phyloP scores from a whole-genome alignment of 139 green algal genomes.

The Chlorella sp. region DNA sequence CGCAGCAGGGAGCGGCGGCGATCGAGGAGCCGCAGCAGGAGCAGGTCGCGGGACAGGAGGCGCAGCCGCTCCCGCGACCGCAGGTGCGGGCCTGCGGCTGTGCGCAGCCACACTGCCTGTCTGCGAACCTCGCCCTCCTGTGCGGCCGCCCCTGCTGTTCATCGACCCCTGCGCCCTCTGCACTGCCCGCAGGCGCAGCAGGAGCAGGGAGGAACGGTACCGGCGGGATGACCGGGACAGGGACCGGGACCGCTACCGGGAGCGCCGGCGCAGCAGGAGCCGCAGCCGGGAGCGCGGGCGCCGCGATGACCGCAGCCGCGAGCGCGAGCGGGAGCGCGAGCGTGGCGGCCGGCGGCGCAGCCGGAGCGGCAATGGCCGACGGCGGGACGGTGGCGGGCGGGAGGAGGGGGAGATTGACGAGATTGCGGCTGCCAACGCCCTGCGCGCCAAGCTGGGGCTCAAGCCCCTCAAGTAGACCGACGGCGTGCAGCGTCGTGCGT shows the following conservation, averaged over 20 bases:
- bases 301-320: conserved; percentile 5
- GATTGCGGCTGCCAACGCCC: conserved; percentile 68
- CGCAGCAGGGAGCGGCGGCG: conserved; percentile 1
- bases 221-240: background rate
- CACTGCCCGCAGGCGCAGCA: conserved; percentile 16
- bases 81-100: no score
- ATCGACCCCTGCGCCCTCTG: no score
- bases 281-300: conserved; percentile 4
- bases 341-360: background rate
- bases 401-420: conserved; percentile 18
- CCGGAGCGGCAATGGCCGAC: conserved; percentile 12
- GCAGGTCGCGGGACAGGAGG: background rate
- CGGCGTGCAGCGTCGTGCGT: no score
- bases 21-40: conserved; percentile 2
- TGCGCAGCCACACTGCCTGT: conserved; percentile 2
- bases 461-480: conserved; percentile 72
- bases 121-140: no score
- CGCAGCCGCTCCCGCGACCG: background rate
- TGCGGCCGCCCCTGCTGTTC: background rate
- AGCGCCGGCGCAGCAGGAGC: background rate
- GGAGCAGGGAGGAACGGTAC: background rate
- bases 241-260: conserved; percentile 7
- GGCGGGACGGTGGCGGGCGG: background rate
- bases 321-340: conserved; percentile 23
- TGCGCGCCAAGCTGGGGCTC: conserved; percentile 74